phyloP scores from a whole-genome alignment of 164 flowering plant species.

The Umbellularia californica region DNA sequence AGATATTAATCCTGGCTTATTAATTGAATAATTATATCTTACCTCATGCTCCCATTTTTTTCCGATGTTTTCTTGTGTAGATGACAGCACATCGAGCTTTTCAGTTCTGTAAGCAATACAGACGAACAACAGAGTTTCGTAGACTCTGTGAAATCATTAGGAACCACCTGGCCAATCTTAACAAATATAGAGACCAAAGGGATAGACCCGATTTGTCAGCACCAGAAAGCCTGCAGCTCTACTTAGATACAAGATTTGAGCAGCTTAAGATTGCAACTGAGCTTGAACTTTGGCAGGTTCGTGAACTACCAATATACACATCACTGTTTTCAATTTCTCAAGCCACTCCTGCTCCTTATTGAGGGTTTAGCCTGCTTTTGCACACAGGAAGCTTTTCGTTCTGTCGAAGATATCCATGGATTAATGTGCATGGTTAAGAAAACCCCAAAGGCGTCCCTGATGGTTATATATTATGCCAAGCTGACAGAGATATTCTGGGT shows the following conservation, averaged over 20 bases:
- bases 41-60: not conserved
- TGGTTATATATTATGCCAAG: conserved; percentile 90
- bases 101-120: conserved; percentile 96
- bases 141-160: conserved; percentile 92
- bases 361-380: conserved; percentile 8
- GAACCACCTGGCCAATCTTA: conserved; percentile 83
- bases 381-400: conserved; percentile 89
- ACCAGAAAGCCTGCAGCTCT: conserved; percentile 90
- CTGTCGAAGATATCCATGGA: conserved; percentile 90
- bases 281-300: conserved; percentile 94
- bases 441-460: conserved; percentile 77
- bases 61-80: conserved; percentile 24
- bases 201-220: conserved; percentile 83
- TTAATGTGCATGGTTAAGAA: conserved; percentile 97
- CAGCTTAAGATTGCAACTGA: conserved; percentile 95
- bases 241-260: conserved; percentile 92
- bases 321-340: not conserved
- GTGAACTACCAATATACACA: not conserved
- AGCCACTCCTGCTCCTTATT: not conserved
- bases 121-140: conserved; percentile 86
- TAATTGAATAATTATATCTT: too few relatives aligned
- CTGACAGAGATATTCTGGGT: conserved; percentile 81
- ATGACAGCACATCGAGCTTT: conserved; percentile 97
- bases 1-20: too few relatives aligned
- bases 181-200: conserved; percentile 89